These are phyloP conservation scores for Cornus florida DNA, from an alignment of 148 eudicot genomes.

Conservation along the genomic window DNA sequence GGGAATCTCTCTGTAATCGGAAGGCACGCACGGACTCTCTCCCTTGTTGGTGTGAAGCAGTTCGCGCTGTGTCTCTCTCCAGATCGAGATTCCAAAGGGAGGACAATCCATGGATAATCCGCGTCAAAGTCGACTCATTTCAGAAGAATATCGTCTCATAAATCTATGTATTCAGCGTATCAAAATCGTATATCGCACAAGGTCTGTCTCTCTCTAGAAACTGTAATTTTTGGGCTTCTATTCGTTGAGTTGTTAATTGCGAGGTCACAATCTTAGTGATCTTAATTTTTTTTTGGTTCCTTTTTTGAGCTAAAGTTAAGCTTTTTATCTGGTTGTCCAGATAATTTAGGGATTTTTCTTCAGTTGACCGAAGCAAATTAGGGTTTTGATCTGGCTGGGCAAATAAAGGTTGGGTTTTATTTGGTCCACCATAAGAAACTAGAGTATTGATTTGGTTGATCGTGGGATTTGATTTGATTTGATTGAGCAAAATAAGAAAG, in stretches of 20 bases:
- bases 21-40: neutral
- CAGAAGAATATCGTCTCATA: neutral
- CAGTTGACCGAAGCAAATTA: neutral
- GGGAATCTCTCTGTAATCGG: neutral
- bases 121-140: neutral
- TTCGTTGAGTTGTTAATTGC: neutral
- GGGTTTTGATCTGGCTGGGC: conserved; percentile 1
- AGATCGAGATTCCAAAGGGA: neutral
- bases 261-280: neutral
- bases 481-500: neutral
- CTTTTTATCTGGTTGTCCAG: neutral
- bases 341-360: neutral
- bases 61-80: neutral
- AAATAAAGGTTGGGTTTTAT: neutral
- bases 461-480: neutral
- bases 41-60: neutral
- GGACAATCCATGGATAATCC: neutral
- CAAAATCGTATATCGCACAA: neutral
- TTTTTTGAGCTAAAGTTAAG: neutral
- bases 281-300: neutral
- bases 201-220: neutral
- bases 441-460: neutral
- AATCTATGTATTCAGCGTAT: neutral
- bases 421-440: neutral
- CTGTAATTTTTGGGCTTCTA: neutral